Base-by-base conservation (phyloP, 192 early-diverging fungal genomes). In the Entomortierella lignicola region DNA sequence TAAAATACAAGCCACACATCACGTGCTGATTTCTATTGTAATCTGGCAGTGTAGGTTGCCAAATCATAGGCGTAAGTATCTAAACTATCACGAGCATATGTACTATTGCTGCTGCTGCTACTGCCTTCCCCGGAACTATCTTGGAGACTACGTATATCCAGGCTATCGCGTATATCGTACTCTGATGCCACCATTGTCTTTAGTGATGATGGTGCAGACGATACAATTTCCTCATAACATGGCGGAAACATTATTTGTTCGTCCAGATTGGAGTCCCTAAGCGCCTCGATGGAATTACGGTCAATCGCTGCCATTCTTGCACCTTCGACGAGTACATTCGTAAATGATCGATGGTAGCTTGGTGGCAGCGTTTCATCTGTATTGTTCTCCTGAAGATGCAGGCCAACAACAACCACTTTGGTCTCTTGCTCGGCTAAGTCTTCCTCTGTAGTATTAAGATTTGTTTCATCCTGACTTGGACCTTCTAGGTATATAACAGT, bases 331-430 rank as follows among this genome's bases (percentile, higher is more conserved):
- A 71, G 32, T 6, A 58, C 25, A 6, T 41, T 72, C 21, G 44
- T 62, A 54, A 72, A 64, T 20, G 70, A 72, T 1, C 61, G 60
- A 31, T 57, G 37, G 25, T 64, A 72, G 5, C 70, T 72, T 63
- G 70, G 70, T 44, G 55, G 61, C 13, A 50, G 43, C 10, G 50
- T 43, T 7, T 72, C 60, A 21, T 57, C 56, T 23, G 15, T 18
- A 30, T 20, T 47, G 53, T 20, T 60, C 44, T 42, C 53, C 21
- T 71, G 39, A 20, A 30, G 41, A 27, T 69, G 57, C 30, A 39
- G 11, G 7, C 67, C 53, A 8, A 55, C 13, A 11, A 71, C 43
- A 47, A 20, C 15, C 15, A 63, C 51, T 3, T 62, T 13, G 4
- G 32, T 48, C 17, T 70, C 68, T 11, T 50, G 25, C 32, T 61